Conservation (phyloP, 164 flowering plant genomes). For the Aristolochia fimbriata region DNA sequence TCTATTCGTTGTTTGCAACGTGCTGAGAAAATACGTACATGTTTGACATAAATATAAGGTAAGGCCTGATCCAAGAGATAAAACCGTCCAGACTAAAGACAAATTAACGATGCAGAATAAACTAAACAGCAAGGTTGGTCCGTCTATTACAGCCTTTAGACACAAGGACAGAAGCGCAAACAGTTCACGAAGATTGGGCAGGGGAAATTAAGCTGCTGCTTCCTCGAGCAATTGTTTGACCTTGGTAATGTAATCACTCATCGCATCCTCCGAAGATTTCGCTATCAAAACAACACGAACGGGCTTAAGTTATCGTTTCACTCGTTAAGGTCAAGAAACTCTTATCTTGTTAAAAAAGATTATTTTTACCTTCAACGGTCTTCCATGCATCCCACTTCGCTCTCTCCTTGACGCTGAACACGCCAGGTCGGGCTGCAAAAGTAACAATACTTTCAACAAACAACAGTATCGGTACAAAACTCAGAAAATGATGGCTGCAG, state of each 20-base stretch:
- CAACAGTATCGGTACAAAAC: too few relatives aligned
- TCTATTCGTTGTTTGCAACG: too few relatives aligned
- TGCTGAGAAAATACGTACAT: too few relatives aligned
- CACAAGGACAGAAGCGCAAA: too few relatives aligned
- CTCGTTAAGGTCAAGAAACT: background rate
- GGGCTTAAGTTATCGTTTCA: background rate
- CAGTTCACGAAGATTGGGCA: background rate
- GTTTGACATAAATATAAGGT: too few relatives aligned
- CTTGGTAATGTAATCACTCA: slow-evolving; percentile 58
- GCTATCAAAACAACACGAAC: slow-evolving; percentile 18
- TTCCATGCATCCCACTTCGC: slow-evolving; percentile 85
- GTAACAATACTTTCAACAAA: too few relatives aligned
- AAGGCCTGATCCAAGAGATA: too few relatives aligned
- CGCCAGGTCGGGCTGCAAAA: slow-evolving; percentile 53
- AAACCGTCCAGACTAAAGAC: too few relatives aligned
- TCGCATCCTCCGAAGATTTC: slow-evolving; percentile 52
- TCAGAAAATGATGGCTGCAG: too few relatives aligned
- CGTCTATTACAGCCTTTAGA: background rate
- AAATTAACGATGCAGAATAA: background rate
- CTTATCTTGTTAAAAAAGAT: background rate
- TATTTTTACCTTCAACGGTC: slow-evolving; percentile 44
- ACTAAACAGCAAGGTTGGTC: background rate
- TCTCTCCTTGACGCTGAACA: slow-evolving; percentile 39
- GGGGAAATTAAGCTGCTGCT: slow-evolving; percentile 26
- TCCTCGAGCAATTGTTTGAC: slow-evolving; percentile 61